Percentiles rank a stretch among this genome's conserved stretches.
Conservation (phyloP, 2,329 filamentous ascomycete genomes). For the Xylariaceae sp. region DNA sequence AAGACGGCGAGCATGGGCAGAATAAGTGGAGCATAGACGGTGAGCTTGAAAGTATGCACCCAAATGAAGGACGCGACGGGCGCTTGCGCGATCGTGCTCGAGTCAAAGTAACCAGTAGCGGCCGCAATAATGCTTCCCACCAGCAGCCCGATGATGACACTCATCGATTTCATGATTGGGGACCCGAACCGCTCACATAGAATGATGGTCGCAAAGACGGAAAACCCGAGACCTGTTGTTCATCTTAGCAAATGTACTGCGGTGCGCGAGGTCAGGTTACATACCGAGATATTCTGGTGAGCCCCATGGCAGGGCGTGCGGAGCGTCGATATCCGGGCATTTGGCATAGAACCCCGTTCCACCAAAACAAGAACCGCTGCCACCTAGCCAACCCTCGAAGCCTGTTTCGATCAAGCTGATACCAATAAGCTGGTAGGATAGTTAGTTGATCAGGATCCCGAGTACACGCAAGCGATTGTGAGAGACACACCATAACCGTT, state of each 20-base stretch:
- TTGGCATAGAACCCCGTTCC: slow-evolving; percentile 55
- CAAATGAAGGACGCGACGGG: slow-evolving; percentile 73
- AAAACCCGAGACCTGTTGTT: slow-evolving; percentile 60
- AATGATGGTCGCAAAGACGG: slow-evolving; percentile 75
- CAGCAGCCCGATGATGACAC: slow-evolving; percentile 70
- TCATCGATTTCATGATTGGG: slow-evolving; percentile 79
- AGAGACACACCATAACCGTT: slow-evolving; percentile 47
- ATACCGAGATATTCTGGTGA: slow-evolving; percentile 69
- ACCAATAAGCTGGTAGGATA: slow-evolving; percentile 55
- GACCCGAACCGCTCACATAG: slow-evolving; percentile 76
- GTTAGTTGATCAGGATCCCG: background rate
- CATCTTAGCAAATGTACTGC: background rate
- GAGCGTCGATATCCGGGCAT: slow-evolving; percentile 65
- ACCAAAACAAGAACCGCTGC: slow-evolving; percentile 56
- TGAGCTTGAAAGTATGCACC: slow-evolving; percentile 72
- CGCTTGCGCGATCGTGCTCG: slow-evolving; percentile 65
- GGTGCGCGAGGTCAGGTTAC: slow-evolving; percentile 1
- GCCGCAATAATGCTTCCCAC: slow-evolving; percentile 75
- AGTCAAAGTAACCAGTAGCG: slow-evolving; percentile 74
- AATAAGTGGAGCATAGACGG: slow-evolving; percentile 68
- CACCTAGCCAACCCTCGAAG: slow-evolving; percentile 76
- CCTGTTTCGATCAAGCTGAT: slow-evolving; percentile 67
- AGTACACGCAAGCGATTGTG: background rate
- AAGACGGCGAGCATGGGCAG: slow-evolving; percentile 66
- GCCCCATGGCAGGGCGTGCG: slow-evolving; percentile 72